These are phyloP conservation scores for Mucor indicus DNA, from an alignment of 371 early-diverging fungal species.

Conservation along the genomic window DNA sequence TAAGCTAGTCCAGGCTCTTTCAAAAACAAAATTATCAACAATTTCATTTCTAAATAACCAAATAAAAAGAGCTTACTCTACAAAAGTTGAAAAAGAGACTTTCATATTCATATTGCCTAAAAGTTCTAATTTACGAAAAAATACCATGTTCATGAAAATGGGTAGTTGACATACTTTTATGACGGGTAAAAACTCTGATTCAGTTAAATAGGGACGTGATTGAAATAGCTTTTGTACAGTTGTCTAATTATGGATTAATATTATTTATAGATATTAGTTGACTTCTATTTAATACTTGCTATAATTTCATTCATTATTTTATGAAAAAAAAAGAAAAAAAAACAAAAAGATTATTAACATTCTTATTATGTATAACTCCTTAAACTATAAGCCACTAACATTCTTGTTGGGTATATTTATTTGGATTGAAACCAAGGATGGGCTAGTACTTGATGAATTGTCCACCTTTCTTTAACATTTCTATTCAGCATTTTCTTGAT, in stretches of 20 bases:
- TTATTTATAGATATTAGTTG: no score
- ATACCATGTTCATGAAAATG: slow-evolving; percentile 57
- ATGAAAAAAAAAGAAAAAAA: no score
- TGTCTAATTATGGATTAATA: slow-evolving; percentile 7
- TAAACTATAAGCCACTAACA: no score
- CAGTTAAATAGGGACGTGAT: slow-evolving; percentile 22
- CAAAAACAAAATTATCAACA: slow-evolving; percentile 3
- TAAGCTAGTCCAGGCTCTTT: slow-evolving; percentile 40
- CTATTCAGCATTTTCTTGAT: slow-evolving; percentile 54
- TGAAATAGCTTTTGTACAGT: slow-evolving; percentile 11
- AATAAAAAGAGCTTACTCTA: slow-evolving; percentile 5
- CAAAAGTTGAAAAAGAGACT: slow-evolving; percentile 11
- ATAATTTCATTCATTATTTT: neutral
- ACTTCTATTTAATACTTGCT: neutral
- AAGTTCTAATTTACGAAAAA: slow-evolving; percentile 52
- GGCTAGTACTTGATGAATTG: slow-evolving; percentile 50
- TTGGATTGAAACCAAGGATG: slow-evolving; percentile 28
- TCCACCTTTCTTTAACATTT: slow-evolving; percentile 48
- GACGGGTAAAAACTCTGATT: slow-evolving; percentile 50
- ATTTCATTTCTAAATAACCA: neutral
- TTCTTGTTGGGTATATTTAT: no score
- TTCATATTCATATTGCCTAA: slow-evolving; percentile 4
- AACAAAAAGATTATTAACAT: no score
- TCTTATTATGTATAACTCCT: no score
- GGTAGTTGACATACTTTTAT: slow-evolving; percentile 57